phyloP scores from a whole-genome alignment of 2,329 filamentous ascomycete genomes.

The Phoma sp. region DNA sequence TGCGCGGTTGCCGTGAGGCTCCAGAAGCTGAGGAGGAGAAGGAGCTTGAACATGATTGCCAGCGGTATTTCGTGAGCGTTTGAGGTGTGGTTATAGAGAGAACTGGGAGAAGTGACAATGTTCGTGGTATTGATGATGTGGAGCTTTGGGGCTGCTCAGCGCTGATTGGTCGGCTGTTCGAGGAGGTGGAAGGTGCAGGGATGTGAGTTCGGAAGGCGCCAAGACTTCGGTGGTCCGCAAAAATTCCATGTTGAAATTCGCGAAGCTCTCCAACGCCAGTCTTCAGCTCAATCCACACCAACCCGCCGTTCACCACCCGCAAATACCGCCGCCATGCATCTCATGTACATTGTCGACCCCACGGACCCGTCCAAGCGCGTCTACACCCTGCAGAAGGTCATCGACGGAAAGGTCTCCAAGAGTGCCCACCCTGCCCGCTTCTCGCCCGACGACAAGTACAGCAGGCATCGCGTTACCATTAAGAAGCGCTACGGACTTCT shows the following conservation, averaged over 20 bases:
- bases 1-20: constrained; percentile 74
- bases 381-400: constrained; percentile 94
- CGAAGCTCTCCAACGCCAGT: constrained; percentile 8
- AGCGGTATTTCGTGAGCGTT: too few relatives aligned
- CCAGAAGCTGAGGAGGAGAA: constrained; percentile 56
- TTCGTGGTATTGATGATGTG: constrained; percentile 27
- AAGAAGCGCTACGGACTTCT: constrained; percentile 93
- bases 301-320: neutral
- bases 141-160: constrained; percentile 7
- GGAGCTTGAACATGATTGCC: constrained; percentile 23
- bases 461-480: constrained; percentile 87
- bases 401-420: constrained; percentile 85
- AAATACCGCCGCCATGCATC: constrained; percentile 62
- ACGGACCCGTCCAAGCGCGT: constrained; percentile 75
- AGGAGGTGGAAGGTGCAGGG: neutral
- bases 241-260: constrained; percentile 27
- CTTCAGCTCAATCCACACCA: neutral
- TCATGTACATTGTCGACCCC: constrained; percentile 85
- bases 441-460: constrained; percentile 99
- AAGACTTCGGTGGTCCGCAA: too few relatives aligned
- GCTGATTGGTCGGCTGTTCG: constrained; percentile 1
- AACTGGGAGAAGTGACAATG: constrained; percentile 7
- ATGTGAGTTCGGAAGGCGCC: too few relatives aligned
- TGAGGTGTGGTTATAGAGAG: too few relatives aligned
- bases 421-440: constrained; percentile 95